Conservation (phyloP, 2,329 filamentous ascomycete genomes). For the Mycosphaerelloides madeirae region DNA sequence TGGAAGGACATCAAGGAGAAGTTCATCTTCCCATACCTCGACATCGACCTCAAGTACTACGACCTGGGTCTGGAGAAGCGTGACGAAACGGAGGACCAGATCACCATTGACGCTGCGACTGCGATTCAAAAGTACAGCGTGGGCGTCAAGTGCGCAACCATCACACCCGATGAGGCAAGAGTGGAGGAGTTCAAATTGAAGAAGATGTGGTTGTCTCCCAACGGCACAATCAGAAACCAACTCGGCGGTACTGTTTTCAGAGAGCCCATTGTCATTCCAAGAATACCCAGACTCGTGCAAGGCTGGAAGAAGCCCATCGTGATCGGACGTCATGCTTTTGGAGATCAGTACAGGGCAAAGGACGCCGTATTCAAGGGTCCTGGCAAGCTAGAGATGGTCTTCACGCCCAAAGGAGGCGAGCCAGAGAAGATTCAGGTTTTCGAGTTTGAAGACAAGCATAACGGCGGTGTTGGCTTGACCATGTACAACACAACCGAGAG, state of each 20-base stretch:
- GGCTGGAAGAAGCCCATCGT: constrained; percentile 99
- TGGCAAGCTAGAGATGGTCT: constrained; percentile 92
- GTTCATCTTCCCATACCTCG: constrained; percentile 93
- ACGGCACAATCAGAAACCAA: constrained; percentile 73
- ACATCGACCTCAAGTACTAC: constrained; percentile 80
- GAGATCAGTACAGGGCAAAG: constrained; percentile 97
- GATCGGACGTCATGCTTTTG: constrained; percentile 96
- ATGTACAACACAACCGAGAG: constrained; percentile 99
- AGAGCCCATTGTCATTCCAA: constrained; percentile 94
- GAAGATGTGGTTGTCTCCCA: constrained; percentile 99
- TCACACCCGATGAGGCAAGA: constrained; percentile 93
- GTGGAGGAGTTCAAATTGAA: constrained; percentile 98
- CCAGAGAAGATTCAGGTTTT: constrained; percentile 85
- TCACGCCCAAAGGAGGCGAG: constrained; percentile 74
- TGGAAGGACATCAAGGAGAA: constrained; percentile 99
- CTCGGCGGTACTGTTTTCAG: constrained; percentile 95
- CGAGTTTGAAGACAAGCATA: constrained; percentile 69
- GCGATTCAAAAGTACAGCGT: constrained; percentile 99
- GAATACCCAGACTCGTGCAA: constrained; percentile 86
- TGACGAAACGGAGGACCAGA: constrained; percentile 92
- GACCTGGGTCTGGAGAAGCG: constrained; percentile 77
- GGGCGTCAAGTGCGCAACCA: constrained; percentile 98
- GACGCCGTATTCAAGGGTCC: constrained; percentile 77
- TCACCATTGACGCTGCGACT: constrained; percentile 90
- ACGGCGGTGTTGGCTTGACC: constrained; percentile 81